Evolutionary conservation across 345 rosid species (phyloP), one percentile per base, ranked within the genome.

Genomic region (Arabis hirsuta): DNA sequence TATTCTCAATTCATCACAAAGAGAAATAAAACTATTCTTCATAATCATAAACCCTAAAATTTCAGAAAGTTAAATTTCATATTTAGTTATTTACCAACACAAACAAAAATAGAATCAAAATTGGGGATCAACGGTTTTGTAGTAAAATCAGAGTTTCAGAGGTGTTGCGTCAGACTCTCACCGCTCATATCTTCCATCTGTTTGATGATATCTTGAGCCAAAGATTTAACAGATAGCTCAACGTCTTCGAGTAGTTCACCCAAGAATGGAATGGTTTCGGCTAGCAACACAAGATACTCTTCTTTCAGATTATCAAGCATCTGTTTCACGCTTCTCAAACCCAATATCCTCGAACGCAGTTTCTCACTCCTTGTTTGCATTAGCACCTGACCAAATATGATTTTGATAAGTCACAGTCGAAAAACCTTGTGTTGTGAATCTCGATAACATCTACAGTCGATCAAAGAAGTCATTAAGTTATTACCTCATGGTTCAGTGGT

Each of bases 161-260:
- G 90, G 67, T 90, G 85, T 62, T 90, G 81, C 7, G 73, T 29
- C 36, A 95, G 84, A 81, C 79, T 82, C 83, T 95, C 99, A 9
- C 98, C 99, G 12, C 99, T 86, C 88, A 90, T 73, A 12, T 80
- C 80, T 79, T 95, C 98, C 98, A 91, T 84, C 65, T 91, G 96
- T 79, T 81, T 90, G 62, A 91, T 61, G 58, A 95, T 77, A 59
- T 90, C 99, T 62, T 90, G 99, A 5, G 98, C 88, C 67, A 90
- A 80, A 11, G 90, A 82, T 72, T 83, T 95, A 20, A 90, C 99
- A 13, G 99, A 81, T 4, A 84, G 67, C 81, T 91, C 97, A 57
- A 79, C 82, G 62, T 91, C 99, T 81, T 91, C 99, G 0, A 95
- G 86, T 80, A 90, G 64, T 76, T 95, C 98, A 46, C 87, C 96